Evolutionary conservation across 192 early-diverging fungal species (phyloP), one percentile per base, ranked within the genome.

Genomic region (Coemansia pectinata): DNA sequence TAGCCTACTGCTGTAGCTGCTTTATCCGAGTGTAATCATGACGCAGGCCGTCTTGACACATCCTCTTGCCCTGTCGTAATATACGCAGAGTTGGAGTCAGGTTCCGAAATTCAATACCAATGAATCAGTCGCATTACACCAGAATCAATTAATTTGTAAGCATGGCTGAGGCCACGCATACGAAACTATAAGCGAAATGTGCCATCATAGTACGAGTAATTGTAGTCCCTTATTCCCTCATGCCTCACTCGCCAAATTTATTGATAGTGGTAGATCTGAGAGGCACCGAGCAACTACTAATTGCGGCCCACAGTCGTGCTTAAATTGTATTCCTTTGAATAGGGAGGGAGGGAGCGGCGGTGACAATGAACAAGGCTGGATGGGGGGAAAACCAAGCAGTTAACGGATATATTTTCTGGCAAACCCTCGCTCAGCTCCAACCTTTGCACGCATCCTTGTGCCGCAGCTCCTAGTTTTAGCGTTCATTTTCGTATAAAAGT

Each of bases 91-190:
- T 7, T 50, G 19, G 41, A 15, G 41, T 42, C 41, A 15, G 41
- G 14, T 12, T 42, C 41, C 41, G 21, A 21, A 23, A 55, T 8
- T 4, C 21, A 25, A 27, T 6, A 15, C 10, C 10, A 31, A 15
- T 9, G 19, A 21, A 48, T 14, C 10, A 14, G 10, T 29, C 25
- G 27, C 52, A 29, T 14, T 29, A 29, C 15, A 6, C 25, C 11
- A 55, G 25, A 29, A 55, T 11, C 52, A 55, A 55, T 55, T 55
- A 55, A 55, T 55, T 55, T 55, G 27, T 55, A 55, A 29, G 52
- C 52, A 29, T 29, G 52, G 52, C 52, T 55, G 52, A 55, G n/a
- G 10, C 52, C 52, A 25, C 27, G 25, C 52, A 25, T 55, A 14
- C 3, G 10, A 8, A 12, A 15, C 4, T 55, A 27, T 55, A 29